Evolutionary conservation across 306 rosid genomes (phyloP), one percentile per base, ranked within the genome.

Genomic region (Quercus agrifolia): DNA sequence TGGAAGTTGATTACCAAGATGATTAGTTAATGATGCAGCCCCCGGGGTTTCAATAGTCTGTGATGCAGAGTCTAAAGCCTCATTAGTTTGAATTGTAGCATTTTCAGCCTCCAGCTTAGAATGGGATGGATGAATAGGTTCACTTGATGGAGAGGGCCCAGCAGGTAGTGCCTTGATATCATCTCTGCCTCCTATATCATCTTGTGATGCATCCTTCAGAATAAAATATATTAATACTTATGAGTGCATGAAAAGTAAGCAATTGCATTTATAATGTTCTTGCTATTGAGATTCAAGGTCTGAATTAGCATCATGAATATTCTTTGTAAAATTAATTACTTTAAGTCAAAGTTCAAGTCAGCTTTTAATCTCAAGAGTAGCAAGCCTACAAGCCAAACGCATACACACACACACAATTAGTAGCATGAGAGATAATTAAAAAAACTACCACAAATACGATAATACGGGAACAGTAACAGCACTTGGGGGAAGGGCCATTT

Each of bases 71-170:
- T 68, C 77, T 5, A 69, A 3, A 38, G 56, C 75, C 70, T 78
- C 75, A 71, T 72, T 59, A 35, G 52, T 59, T 75, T 20, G 31
- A 6, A 64, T 44, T 9, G 67, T 23, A 41, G 23, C 71, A 59
- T 62, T 30, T 35, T 56, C 69, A 73, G 56, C 76, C 80, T 63
- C 81, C 2, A 74, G 35, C 59, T 82, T 80, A 35, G 87, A 56
- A 51, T 35, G 52, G 79, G 80, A 35, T 58, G 80, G 56, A 33
- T 41, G 55, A 14, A 77, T 62, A 68, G 44, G 67, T 15, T 6
- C 49, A 70, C 64, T 82, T 28, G 87, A 86, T 82, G 83, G 74
- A 4, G 66, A 59, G 66, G 17, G 54, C 57, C 85, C 80, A 6
- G 86, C 71, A 25, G 73, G 18, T 28, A 70, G 59, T 68, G 78